Percentiles rank a stretch among this genome's conserved stretches.
These are phyloP conservation scores for Trametes sp. DNA, from an alignment of 1,284 basidiomycete species.

Conservation along the genomic window DNA sequence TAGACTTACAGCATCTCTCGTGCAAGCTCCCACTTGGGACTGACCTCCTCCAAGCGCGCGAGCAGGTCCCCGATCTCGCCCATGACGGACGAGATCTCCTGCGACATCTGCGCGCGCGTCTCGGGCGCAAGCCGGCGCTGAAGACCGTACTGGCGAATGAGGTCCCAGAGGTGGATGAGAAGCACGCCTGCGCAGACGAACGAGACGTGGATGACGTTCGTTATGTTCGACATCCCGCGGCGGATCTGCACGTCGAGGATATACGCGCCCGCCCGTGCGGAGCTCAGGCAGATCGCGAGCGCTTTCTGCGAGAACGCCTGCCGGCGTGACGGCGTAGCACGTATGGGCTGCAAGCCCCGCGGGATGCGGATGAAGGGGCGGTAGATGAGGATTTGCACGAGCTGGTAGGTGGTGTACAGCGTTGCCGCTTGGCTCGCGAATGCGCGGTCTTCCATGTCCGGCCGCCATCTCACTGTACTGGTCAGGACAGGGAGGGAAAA, in stretches of 20 bases:
- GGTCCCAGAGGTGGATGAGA: constrained; percentile 41
- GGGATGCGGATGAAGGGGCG: constrained; percentile 70
- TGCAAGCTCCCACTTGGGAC: constrained; percentile 40
- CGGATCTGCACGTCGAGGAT: constrained; percentile 61
- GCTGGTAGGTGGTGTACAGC: constrained; percentile 75
- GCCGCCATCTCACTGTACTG: constrained; percentile 71
- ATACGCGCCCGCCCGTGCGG: constrained; percentile 67
- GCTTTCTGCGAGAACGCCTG: constrained; percentile 53
- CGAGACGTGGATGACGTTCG: constrained; percentile 40
- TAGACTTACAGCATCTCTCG: constrained; percentile 38
- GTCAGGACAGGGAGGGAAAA: constrained; percentile 3
- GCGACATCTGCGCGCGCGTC: constrained; percentile 25
- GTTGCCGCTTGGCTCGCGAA: constrained; percentile 75
- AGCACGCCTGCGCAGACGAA: constrained; percentile 40
- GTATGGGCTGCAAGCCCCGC: constrained; percentile 31
- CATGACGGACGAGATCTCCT: constrained; percentile 35
- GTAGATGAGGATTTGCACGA: constrained; percentile 76
- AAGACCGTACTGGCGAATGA: constrained; percentile 36
- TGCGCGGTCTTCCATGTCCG: constrained; percentile 54
- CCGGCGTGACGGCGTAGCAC: constrained; percentile 30
- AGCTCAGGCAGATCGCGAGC: constrained; percentile 70
- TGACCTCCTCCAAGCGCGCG: constrained; percentile 37
- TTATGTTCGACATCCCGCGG: constrained; percentile 46
- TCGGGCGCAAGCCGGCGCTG: constrained; percentile 17
- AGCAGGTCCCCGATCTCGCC: constrained; percentile 37